Evolutionary conservation across 148 eudicot species (phyloP), one percentile per base, ranked within the genome.

Genomic region (Rhododendron henanense): DNA sequence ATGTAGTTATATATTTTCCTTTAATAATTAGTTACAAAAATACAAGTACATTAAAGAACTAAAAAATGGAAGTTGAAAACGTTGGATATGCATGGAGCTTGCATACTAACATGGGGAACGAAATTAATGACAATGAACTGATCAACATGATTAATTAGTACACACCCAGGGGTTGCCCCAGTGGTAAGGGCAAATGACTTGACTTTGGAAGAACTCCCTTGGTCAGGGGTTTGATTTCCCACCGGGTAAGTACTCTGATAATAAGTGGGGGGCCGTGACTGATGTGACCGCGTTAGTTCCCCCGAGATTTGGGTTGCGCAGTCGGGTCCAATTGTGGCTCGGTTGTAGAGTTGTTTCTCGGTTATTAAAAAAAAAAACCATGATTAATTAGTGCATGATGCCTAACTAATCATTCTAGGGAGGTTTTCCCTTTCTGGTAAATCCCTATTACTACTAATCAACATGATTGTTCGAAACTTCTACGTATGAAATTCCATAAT

Each of bases 401-500:
- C 18, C 25, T 69, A 7, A 63, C 23, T 63, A 23, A 65, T 65
- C 31, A 25, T 25, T 10, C 73, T 65, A 2, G 14, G 1, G 75
- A 31, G 39, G 37, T 13, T 28, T 69, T 31, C 75, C 37, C 18
- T 31, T 69, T 28, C 13, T 28, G 75, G 18, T 10, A 69, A 25
- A 69, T 10, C 37, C 71, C 31, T 2, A 9, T 65, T 2, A 61
- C 67, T 19, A 57, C 1, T 59, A 21, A 10, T 73, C 6, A 35
- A 76, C 2, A 33, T 18, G 79, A 18, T 39, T 76, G 79, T 76
- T 76, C 48, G 6, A 76, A 39, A 25, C 45, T 76, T 76, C n/a
- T 76, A 76, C 79, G 79, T 9, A 76, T 39, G 45, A 76, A 76
- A 76, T 76, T 76, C 79, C 79, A 39, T 31, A 71, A 28, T 71